Conservation (phyloP, 495 filamentous ascomycete species). For the Pseudevernia furfuracea region DNA sequence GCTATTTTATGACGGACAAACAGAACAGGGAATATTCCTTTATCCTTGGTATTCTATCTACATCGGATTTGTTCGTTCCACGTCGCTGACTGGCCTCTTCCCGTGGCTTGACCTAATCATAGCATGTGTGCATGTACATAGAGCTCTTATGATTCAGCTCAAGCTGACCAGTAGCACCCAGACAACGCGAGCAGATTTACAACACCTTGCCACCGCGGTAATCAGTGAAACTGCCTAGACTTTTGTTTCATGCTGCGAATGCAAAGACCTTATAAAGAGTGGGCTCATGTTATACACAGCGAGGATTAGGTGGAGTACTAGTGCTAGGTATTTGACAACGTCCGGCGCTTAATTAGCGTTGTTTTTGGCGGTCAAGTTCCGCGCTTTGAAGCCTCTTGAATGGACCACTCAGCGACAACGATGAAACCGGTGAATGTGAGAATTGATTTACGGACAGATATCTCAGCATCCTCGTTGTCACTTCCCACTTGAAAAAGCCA, state of each 20-base stretch:
- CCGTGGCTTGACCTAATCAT: too few species aligned
- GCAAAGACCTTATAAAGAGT: too few species aligned
- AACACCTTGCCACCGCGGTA: not conserved
- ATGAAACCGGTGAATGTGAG: not conserved
- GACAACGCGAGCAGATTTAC: not conserved
- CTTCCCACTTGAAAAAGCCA: not conserved
- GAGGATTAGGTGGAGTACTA: too few species aligned
- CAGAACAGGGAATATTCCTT: too few species aligned
- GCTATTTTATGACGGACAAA: too few species aligned
- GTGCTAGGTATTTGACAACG: too few species aligned
- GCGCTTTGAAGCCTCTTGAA: not conserved
- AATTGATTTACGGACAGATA: not conserved
- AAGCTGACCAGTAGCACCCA: not conserved
- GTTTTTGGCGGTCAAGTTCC: not conserved
- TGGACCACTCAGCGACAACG: not conserved
- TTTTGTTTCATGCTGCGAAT: not conserved
- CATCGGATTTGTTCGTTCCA: too few species aligned
- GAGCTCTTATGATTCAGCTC: not conserved
- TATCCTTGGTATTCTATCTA: too few species aligned
- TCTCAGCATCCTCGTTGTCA: not conserved
- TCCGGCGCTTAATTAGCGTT: not conserved
- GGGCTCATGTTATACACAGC: too few species aligned
- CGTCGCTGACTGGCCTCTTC: too few species aligned
- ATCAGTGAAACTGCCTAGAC: not conserved
- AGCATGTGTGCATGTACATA: not conserved